A percentile compares a stretch with the other conserved stretches of the same genome.
Conservation (phyloP, 1,284 basidiomycete species). For the Cutaneotrichosporon cyanovorans region DNA sequence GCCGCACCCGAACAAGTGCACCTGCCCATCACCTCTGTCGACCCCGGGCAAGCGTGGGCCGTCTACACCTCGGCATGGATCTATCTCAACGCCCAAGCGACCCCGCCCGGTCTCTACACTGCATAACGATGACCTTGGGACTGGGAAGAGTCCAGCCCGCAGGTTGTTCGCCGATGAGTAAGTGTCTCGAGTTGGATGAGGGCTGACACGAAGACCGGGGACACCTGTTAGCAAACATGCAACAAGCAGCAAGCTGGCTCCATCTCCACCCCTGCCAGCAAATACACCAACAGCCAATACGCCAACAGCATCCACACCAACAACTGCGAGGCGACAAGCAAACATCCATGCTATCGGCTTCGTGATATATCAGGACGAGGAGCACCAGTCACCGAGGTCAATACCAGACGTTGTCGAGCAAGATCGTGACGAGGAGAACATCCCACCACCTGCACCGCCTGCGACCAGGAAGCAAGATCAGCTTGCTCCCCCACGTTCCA, state of each 20-base stretch:
- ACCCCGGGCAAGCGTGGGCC: constrained; percentile 14
- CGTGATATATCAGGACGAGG: constrained; percentile 10
- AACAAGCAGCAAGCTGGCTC: not conserved
- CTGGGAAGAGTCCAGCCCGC: constrained; percentile 11
- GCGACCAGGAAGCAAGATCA: too few species aligned
- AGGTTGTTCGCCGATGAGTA: constrained; percentile 8
- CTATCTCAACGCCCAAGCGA: constrained; percentile 7
- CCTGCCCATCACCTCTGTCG: constrained; percentile 13
- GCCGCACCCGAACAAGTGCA: not conserved
- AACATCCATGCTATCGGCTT: constrained; percentile 27
- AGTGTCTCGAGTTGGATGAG: not conserved
- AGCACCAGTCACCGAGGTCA: not conserved
- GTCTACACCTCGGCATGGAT: not conserved
- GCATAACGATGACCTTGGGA: constrained; percentile 13
- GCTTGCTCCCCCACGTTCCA: constrained; percentile 1
- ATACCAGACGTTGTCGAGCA: not conserved
- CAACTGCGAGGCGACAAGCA: too few species aligned
- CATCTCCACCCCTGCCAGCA: not conserved
- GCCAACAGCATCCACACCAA: not conserved
- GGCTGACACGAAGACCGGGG: not conserved
- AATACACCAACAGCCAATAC: not conserved
- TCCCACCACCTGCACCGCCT: not conserved
- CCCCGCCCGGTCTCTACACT: not conserved
- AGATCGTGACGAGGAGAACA: constrained; percentile 4
- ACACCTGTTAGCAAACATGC: not conserved